These are phyloP conservation scores for Starmerella powellii DNA, from an alignment of 805 yeast genomes.

Conservation along the genomic window DNA sequence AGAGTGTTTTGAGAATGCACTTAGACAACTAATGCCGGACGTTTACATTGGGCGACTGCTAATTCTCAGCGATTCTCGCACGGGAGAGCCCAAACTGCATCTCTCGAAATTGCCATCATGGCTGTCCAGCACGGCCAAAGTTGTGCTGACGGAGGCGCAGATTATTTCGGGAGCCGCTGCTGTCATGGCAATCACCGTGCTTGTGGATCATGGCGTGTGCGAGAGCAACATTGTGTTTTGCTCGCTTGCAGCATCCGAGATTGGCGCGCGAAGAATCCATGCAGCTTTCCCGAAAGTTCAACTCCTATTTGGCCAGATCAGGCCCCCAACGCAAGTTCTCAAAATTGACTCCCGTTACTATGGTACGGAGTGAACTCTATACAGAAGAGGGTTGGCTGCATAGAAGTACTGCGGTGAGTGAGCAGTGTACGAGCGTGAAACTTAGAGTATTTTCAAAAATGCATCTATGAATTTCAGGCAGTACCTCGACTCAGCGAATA, in stretches of 20 bases:
- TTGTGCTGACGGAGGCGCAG: constrained; percentile 75
- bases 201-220: constrained; percentile 64
- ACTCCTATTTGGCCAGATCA: constrained; percentile 54
- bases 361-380: constrained; percentile 38
- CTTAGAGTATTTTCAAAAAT: no score
- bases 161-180: constrained; percentile 86
- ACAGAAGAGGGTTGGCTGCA: no score
- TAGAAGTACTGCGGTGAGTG: no score
- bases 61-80: constrained; percentile 73
- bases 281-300: constrained; percentile 62
- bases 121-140: constrained; percentile 28
- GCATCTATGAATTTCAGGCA: no score
- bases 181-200: constrained; percentile 83
- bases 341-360: constrained; percentile 68
- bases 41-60: constrained; percentile 70
- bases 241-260: constrained; percentile 62
- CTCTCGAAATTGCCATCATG: constrained; percentile 56
- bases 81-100: constrained; percentile 92
- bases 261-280: constrained; percentile 59
- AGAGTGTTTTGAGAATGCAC: constrained; percentile 74
- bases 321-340: constrained; percentile 46
- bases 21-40: constrained; percentile 65
- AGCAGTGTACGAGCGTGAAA: no score
- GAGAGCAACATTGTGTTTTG: constrained; percentile 55
- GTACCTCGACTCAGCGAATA: no score